Conservation (phyloP, 768 basidiomycete genomes). For the Pholiota molesta region DNA sequence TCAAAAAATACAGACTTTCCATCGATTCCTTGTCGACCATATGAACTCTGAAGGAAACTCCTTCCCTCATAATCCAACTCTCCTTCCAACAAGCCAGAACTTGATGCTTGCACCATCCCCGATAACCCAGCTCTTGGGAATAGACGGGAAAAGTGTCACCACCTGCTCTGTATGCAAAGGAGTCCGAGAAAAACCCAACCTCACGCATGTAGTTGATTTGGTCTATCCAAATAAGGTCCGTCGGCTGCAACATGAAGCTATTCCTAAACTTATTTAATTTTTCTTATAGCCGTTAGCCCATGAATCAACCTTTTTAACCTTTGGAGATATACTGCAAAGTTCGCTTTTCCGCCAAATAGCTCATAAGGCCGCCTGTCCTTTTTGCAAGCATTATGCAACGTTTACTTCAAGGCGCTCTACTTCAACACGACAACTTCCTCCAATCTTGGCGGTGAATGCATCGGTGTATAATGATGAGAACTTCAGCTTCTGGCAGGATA, state of each 20-base stretch:
- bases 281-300: slow-evolving; percentile 12
- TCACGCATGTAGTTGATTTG: slow-evolving; percentile 85
- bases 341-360: slow-evolving; percentile 82
- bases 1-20: slow-evolving; percentile 92
- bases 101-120: slow-evolving; percentile 58
- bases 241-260: slow-evolving; percentile 6
- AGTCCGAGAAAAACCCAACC: slow-evolving; percentile 71
- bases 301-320: slow-evolving; percentile 42
- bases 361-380: slow-evolving; percentile 86
- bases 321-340: slow-evolving; percentile 67
- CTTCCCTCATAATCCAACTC: slow-evolving; percentile 58
- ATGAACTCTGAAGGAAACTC: slow-evolving; percentile 74
- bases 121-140: slow-evolving; percentile 83
- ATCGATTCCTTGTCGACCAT: slow-evolving; percentile 90
- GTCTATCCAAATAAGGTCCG: slow-evolving; percentile 83
- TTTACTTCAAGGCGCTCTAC: slow-evolving; percentile 75
- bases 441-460: slow-evolving; percentile 86
- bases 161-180: slow-evolving; percentile 77
- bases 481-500: slow-evolving; percentile 76
- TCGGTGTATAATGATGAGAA: slow-evolving; percentile 78
- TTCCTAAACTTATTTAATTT: slow-evolving; percentile 1
- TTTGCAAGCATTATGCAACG: slow-evolving; percentile 76
- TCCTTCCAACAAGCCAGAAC: slow-evolving; percentile 32
- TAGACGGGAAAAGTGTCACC: slow-evolving; percentile 76
- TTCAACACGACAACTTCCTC: slow-evolving; percentile 69